A percentile compares a stretch with the other conserved stretches of the same genome.
Conservation (phyloP, 495 filamentous ascomycete species). For the Neurospora cerealis region DNA sequence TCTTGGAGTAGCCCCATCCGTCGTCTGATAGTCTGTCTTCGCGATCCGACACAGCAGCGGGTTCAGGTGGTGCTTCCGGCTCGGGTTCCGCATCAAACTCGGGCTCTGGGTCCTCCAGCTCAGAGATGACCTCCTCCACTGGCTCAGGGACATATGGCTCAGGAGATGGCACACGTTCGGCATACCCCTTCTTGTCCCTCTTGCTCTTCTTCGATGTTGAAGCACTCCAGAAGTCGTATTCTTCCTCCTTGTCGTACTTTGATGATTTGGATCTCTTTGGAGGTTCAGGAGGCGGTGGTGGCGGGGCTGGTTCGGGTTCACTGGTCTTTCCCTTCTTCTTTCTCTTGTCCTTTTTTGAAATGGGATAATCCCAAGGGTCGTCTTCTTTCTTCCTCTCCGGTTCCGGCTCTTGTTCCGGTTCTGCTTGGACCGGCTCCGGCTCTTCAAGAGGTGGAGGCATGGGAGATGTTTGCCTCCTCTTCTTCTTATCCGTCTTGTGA, state of each 20-base stretch:
- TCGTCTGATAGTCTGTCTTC: neutral
- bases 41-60: neutral
- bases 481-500: conserved; percentile 20
- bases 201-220: conserved; percentile 7
- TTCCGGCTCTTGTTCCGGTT: conserved; percentile 15
- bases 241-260: neutral
- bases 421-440: conserved; percentile 4
- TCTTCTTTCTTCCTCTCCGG: conserved; percentile 22
- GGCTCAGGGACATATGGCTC: neutral
- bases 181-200: conserved; percentile 3
- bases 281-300: conserved; percentile 3
- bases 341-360: conserved; percentile 19
- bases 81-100: conserved; percentile 4
- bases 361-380: conserved; percentile 9
- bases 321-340: conserved; percentile 22
- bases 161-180: conserved; percentile 6
- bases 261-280: neutral
- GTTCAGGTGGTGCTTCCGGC: neutral
- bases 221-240: conserved; percentile 4
- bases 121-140: conserved; percentile 1
- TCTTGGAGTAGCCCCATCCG: neutral
- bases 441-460: conserved; percentile 1
- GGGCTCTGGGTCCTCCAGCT: neutral
- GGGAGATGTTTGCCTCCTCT: conserved; percentile 12
- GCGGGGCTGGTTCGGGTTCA: conserved; percentile 5